phyloP scores from a whole-genome alignment of 2,329 filamentous ascomycete genomes.

The Colletotrichum magnum region DNA sequence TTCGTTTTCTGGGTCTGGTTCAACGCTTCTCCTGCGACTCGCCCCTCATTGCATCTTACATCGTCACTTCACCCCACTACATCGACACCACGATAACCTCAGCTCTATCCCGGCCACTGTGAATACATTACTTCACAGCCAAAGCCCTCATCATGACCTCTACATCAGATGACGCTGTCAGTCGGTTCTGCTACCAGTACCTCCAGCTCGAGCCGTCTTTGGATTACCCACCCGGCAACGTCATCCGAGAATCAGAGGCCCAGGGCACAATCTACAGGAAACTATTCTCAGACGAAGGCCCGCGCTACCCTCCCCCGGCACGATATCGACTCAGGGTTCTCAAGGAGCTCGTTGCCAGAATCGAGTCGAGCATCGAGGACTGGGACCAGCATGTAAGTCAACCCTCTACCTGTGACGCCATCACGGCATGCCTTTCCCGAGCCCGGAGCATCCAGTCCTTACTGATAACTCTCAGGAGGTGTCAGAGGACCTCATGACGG shows the following conservation, averaged over 20 bases:
- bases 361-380: conserved; percentile 83
- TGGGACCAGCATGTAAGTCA: conserved; percentile 88
- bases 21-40: no score
- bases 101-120: neutral
- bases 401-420: conserved; percentile 8
- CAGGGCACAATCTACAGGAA: conserved; percentile 77
- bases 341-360: conserved; percentile 77
- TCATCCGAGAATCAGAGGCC: conserved; percentile 71
- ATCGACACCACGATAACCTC: conserved; percentile 20
- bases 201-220: conserved; percentile 79
- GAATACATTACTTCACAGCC: neutral
- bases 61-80: neutral
- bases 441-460: neutral
- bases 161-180: conserved; percentile 41
- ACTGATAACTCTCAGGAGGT: conserved; percentile 73
- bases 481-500: conserved; percentile 82
- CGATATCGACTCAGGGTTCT: conserved; percentile 80
- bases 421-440: conserved; percentile 6
- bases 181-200: conserved; percentile 80
- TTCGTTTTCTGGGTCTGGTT: no score
- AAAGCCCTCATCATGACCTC: neutral
- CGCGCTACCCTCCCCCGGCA: conserved; percentile 72
- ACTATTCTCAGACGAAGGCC: conserved; percentile 73
- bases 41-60: neutral
- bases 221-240: conserved; percentile 71